phyloP scores from a whole-genome alignment of 2,329 filamentous ascomycete species.

The Fusarium tanahbumbuense region DNA sequence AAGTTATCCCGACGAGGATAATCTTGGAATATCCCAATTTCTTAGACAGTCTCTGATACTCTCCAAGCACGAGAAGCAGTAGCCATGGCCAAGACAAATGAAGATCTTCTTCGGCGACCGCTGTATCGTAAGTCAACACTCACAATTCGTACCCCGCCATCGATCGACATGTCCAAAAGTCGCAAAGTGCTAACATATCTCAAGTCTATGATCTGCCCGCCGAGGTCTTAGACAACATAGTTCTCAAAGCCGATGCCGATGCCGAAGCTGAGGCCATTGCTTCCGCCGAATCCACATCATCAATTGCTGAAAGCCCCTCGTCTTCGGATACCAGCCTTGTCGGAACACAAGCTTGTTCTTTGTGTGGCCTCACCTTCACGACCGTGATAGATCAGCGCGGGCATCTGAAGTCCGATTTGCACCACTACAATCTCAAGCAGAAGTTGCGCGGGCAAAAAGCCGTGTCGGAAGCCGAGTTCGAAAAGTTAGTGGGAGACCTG shows the following conservation, averaged over 20 bases:
- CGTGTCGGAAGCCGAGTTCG: slow-evolving; percentile 85
- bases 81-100: slow-evolving; percentile 55
- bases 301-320: slow-evolving; percentile 39
- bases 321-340: slow-evolving; percentile 57
- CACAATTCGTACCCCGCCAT: slow-evolving; percentile 24
- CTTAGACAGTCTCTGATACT: neutral
- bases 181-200: slow-evolving; percentile 28
- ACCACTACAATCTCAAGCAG: slow-evolving; percentile 94
- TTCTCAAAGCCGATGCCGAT: slow-evolving; percentile 55
- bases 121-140: slow-evolving; percentile 59
- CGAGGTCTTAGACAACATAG: slow-evolving; percentile 76
- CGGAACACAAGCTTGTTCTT: slow-evolving; percentile 79
- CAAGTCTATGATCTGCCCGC: slow-evolving; percentile 84
- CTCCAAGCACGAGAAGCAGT: neutral
- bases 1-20: slow-evolving; percentile 7
- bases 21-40: neutral
- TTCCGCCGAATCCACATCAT: slow-evolving; percentile 39
- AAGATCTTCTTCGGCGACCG: slow-evolving; percentile 62
- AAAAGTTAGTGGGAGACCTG: slow-evolving; percentile 83
- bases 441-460: slow-evolving; percentile 79
- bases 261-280: slow-evolving; percentile 37
- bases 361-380: slow-evolving; percentile 79
- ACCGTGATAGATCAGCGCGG: slow-evolving; percentile 83
- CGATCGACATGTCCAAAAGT: slow-evolving; percentile 1
- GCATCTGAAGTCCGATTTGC: slow-evolving; percentile 90